phyloP scores from a whole-genome alignment of 441 rosid species.

The Gossypium schwendimanii region DNA sequence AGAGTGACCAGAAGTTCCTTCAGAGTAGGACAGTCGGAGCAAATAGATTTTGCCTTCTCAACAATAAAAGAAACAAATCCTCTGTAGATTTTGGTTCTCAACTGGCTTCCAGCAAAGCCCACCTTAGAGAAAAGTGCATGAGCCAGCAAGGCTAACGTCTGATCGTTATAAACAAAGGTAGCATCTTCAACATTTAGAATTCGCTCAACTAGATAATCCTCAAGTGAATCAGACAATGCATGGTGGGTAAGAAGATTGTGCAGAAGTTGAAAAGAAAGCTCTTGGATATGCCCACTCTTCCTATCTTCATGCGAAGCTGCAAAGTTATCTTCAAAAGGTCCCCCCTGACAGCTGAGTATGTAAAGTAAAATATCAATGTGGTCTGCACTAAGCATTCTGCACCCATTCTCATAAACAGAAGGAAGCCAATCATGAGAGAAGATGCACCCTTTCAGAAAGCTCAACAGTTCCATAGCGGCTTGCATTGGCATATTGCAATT shows the following conservation, averaged over 20 bases:
- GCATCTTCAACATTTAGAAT: conserved; percentile 76
- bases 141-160: conserved; percentile 73
- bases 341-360: conserved; percentile 45
- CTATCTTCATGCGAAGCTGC: conserved; percentile 54
- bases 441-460: conserved; percentile 63
- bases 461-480: conserved; percentile 77
- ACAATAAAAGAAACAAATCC: conserved; percentile 57
- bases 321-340: conserved; percentile 43
- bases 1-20: conserved; percentile 67
- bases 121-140: conserved; percentile 60
- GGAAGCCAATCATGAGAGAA: conserved; percentile 74
- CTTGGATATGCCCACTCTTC: conserved; percentile 45
- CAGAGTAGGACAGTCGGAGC: conserved; percentile 45
- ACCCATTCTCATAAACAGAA: conserved; percentile 65
- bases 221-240: conserved; percentile 64
- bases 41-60: conserved; percentile 48
- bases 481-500: conserved; percentile 74
- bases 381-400: conserved; percentile 50
- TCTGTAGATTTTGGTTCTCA: conserved; percentile 62
- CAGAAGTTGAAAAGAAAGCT: conserved; percentile 73
- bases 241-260: conserved; percentile 57
- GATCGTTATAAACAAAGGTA: conserved; percentile 61
- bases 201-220: conserved; percentile 67
- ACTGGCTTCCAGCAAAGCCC: conserved; percentile 61
- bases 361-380: conserved; percentile 88